Percentiles rank a stretch among this genome's conserved stretches.
Evolutionary conservation across 192 early-diverging fungal genomes (phyloP).

Genomic region (Dimargaris verticillata): DNA sequence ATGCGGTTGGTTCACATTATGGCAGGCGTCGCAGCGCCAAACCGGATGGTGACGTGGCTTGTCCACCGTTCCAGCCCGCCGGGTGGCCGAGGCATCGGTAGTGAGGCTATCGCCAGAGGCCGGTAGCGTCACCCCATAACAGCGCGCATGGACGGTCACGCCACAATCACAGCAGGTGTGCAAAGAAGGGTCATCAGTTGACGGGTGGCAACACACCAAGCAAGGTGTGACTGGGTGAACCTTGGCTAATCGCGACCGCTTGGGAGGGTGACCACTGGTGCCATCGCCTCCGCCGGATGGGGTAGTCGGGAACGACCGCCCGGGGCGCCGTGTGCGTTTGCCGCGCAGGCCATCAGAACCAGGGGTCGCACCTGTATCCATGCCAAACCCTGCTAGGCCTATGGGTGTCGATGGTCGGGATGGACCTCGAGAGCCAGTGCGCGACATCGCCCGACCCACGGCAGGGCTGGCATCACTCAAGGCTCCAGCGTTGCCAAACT

Average conservation of each 20-base stretch:
- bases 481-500: not conserved
- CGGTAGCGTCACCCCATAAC: constrained; percentile 23
- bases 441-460: not conserved
- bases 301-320: too few species aligned
- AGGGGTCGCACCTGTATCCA: too few species aligned
- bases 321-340: too few species aligned
- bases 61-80: not conserved
- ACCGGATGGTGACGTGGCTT: not conserved
- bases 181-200: constrained; percentile 15
- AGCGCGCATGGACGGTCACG: constrained; percentile 33
- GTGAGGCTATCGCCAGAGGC: not conserved
- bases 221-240: constrained; percentile 20
- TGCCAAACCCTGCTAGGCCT: not conserved
- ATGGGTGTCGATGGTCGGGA: not conserved
- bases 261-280: not conserved
- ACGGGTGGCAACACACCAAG: constrained; percentile 20
- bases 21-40: constrained; percentile 42
- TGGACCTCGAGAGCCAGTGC: not conserved
- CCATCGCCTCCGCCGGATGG: too few species aligned
- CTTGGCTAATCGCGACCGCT: constrained; percentile 15
- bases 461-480: not conserved
- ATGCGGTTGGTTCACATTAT: constrained; percentile 37
- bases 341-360: too few species aligned
- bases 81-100: not conserved
- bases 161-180: constrained; percentile 26